Conservation (phyloP, 1,284 basidiomycete genomes). For the Ceratobasidium sp. region DNA sequence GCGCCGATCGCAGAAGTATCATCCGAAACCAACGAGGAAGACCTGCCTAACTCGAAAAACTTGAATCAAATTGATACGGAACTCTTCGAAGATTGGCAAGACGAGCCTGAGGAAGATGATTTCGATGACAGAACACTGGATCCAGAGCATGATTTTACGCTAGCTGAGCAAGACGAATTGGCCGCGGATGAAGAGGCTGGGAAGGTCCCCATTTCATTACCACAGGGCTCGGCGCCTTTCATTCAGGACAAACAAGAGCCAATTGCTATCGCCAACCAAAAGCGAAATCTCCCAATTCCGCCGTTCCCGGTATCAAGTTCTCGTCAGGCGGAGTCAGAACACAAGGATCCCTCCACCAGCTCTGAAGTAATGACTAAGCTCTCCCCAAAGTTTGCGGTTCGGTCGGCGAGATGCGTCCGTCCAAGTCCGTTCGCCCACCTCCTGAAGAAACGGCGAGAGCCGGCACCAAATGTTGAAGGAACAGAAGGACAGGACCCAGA, state of each 20-base stretch:
- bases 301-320: slow-evolving; percentile 9
- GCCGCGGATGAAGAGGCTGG: slow-evolving; percentile 12
- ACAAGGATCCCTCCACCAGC: neutral
- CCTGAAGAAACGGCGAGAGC: slow-evolving; percentile 14
- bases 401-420: neutral
- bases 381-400: slow-evolving; percentile 37
- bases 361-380: neutral
- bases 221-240: neutral
- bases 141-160: slow-evolving; percentile 13
- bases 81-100: slow-evolving; percentile 11
- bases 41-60: neutral
- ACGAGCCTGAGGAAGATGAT: slow-evolving; percentile 2
- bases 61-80: neutral
- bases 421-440: slow-evolving; percentile 37
- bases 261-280: neutral
- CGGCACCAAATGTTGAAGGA: neutral
- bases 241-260: neutral
- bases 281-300: neutral
- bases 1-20: neutral
- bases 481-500: neutral
- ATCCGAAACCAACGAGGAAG: neutral
- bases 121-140: neutral
- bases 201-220: neutral
- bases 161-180: slow-evolving; percentile 17
- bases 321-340: neutral